Percentiles rank a stretch among this genome's conserved stretches.
These are phyloP conservation scores for Sphaerulina populicola DNA, from an alignment of 2,329 filamentous ascomycete genomes.

Conservation along the genomic window DNA sequence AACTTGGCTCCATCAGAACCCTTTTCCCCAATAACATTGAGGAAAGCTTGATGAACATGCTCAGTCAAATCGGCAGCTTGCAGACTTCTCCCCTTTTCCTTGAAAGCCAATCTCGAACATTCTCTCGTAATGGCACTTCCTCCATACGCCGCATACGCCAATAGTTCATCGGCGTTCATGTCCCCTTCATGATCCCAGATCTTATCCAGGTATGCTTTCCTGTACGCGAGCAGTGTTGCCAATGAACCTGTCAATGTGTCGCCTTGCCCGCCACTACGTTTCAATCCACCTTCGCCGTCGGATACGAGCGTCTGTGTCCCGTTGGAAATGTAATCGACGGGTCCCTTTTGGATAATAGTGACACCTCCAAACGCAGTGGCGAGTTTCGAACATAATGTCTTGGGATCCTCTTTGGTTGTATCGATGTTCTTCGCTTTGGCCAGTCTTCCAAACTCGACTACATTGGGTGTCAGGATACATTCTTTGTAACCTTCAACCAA, in stretches of 20 bases:
- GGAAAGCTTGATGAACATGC: constrained; percentile 74
- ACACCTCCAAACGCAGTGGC: constrained; percentile 74
- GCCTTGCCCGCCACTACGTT: constrained; percentile 88
- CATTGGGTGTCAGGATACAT: constrained; percentile 87
- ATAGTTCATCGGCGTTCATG: constrained; percentile 50
- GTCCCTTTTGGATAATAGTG: constrained; percentile 84
- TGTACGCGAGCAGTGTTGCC: constrained; percentile 81
- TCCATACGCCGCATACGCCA: constrained; percentile 75
- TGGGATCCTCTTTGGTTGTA: constrained; percentile 41
- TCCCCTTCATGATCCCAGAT: constrained; percentile 60
- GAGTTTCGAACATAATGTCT: constrained; percentile 58
- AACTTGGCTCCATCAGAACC: constrained; percentile 25
- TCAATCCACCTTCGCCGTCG: constrained; percentile 71
- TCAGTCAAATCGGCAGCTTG: constrained; percentile 92
- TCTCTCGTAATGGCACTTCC: constrained; percentile 83
- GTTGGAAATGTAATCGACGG: constrained; percentile 73
- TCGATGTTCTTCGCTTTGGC: constrained; percentile 68
- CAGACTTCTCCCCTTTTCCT: constrained; percentile 73
- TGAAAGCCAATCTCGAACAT: constrained; percentile 78
- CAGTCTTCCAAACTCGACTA: constrained; percentile 80
- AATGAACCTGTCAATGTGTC: constrained; percentile 88
- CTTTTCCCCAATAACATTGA: constrained; percentile 66
- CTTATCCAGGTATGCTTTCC: constrained; percentile 73
- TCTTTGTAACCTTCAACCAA: constrained; percentile 72
- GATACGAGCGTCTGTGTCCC: constrained; percentile 65